Evolutionary conservation across 495 filamentous ascomycete species (phyloP).

Genomic region (Amphirosellinia nigrospora): DNA sequence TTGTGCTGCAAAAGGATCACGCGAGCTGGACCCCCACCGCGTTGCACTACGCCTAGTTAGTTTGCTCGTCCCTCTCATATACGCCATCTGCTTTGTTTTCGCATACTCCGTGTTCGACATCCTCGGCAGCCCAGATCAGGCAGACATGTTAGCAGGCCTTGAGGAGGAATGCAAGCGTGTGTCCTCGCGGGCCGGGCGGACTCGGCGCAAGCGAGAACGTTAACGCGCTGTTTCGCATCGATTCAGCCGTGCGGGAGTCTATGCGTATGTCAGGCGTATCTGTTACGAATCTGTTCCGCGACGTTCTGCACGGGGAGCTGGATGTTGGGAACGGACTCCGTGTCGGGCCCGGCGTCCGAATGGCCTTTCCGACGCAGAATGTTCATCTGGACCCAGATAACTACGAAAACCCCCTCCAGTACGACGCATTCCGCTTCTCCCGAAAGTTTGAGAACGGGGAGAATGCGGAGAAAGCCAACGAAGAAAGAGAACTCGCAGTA

Average conservation of each 20-base stretch:
- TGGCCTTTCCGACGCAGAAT: constrained; percentile 15
- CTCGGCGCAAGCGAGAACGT: constrained; percentile 12
- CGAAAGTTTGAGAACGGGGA: not conserved
- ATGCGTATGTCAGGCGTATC: constrained; percentile 25
- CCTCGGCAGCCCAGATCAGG: not conserved
- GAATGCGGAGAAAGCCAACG: not conserved
- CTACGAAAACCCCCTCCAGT: constrained; percentile 14
- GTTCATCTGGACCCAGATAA: constrained; percentile 26
- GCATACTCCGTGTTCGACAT: not conserved
- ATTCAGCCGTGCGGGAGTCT: constrained; percentile 28
- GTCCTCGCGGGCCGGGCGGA: not conserved
- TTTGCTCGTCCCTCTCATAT: not conserved
- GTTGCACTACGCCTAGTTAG: not conserved
- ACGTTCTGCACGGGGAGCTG: not conserved
- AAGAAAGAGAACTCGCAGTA: not conserved
- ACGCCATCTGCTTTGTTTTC: not conserved
- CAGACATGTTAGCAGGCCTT: not conserved
- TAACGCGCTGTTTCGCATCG: constrained; percentile 11
- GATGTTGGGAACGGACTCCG: constrained; percentile 16
- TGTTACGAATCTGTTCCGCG: not conserved
- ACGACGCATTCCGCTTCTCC: constrained; percentile 28
- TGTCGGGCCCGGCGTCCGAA: not conserved
- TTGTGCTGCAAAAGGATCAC: not conserved
- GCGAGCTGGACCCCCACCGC: not conserved
- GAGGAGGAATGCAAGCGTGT: constrained; percentile 3